phyloP scores from a whole-genome alignment of 345 rosid species.

The Dovyalis caffra region DNA sequence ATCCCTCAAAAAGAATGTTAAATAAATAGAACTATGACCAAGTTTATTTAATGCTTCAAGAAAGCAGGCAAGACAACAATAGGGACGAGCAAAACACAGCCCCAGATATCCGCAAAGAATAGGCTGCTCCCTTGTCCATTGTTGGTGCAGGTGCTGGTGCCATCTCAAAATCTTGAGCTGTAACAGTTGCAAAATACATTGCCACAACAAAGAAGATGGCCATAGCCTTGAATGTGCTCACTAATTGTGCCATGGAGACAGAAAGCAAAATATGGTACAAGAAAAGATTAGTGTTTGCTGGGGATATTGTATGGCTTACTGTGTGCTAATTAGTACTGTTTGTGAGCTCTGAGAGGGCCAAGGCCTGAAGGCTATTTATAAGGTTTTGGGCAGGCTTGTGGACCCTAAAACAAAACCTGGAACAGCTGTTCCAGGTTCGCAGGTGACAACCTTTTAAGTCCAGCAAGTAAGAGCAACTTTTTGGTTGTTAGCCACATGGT shows the following conservation, averaged over 20 bases:
- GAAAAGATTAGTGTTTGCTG: neutral
- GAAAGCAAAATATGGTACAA: no score
- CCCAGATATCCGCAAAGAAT: conserved; percentile 23
- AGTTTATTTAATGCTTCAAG: neutral
- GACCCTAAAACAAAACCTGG: neutral
- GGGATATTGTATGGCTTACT: neutral
- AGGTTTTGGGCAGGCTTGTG: neutral
- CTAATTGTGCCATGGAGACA: neutral
- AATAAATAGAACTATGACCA: neutral
- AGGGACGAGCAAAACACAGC: conserved; percentile 36
- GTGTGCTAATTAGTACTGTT: neutral
- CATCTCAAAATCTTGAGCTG: conserved; percentile 24
- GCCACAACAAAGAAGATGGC: conserved; percentile 3
- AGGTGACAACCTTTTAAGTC: neutral
- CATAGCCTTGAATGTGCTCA: neutral
- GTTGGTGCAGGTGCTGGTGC: conserved; percentile 22
- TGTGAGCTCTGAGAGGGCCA: neutral
- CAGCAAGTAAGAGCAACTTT: neutral
- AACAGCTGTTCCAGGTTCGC: neutral
- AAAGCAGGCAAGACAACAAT: conserved; percentile 22
- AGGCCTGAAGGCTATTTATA: neutral
- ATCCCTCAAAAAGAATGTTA: neutral
- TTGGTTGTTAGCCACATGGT: neutral
- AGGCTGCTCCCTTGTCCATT: conserved; percentile 33
- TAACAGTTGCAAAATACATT: neutral